A percentile compares a stretch with the other conserved stretches of the same genome.
phyloP scores from a whole-genome alignment of 495 filamentous ascomycete genomes.

The Bacidia gigantensis region DNA sequence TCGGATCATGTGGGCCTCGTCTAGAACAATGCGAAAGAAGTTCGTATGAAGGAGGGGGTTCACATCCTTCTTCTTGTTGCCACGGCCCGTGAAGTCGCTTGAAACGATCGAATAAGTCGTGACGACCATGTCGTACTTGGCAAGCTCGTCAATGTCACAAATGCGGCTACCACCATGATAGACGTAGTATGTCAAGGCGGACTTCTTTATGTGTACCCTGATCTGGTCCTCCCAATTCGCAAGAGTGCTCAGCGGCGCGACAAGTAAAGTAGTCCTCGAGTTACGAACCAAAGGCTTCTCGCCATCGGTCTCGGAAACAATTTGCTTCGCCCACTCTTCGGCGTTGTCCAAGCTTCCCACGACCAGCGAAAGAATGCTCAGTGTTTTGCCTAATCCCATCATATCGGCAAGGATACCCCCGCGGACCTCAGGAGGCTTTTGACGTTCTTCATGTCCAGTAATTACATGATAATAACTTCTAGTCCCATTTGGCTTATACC shows the following conservation, averaged over 20 bases:
- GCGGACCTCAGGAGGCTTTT: conserved; percentile 54
- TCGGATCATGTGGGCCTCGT: conserved; percentile 90
- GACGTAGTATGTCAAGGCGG: conserved; percentile 51
- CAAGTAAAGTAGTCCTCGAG: conserved; percentile 66
- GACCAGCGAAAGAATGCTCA: conserved; percentile 73
- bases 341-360: conserved; percentile 47
- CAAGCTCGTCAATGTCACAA: conserved; percentile 51
- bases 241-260: conserved; percentile 81
- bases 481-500: conserved; percentile 35
- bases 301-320: conserved; percentile 7
- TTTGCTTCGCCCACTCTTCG: conserved; percentile 36
- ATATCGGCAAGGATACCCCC: conserved; percentile 94
- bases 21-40: conserved; percentile 91
- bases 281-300: conserved; percentile 35
- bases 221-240: conserved; percentile 90
- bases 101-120: conserved; percentile 86
- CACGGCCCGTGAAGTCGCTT: conserved; percentile 53
- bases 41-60: conserved; percentile 59
- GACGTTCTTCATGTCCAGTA: conserved; percentile 48
- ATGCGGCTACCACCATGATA: conserved; percentile 72
- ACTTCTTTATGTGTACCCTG: conserved; percentile 55
- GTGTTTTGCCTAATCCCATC: conserved; percentile 94
- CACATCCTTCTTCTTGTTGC: conserved; percentile 39
- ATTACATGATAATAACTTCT: conserved; percentile 67
- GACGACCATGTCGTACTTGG: conserved; percentile 67